Evolutionary conservation across 306 rosid genomes (phyloP).

Genomic region (Dryas octopetala): DNA sequence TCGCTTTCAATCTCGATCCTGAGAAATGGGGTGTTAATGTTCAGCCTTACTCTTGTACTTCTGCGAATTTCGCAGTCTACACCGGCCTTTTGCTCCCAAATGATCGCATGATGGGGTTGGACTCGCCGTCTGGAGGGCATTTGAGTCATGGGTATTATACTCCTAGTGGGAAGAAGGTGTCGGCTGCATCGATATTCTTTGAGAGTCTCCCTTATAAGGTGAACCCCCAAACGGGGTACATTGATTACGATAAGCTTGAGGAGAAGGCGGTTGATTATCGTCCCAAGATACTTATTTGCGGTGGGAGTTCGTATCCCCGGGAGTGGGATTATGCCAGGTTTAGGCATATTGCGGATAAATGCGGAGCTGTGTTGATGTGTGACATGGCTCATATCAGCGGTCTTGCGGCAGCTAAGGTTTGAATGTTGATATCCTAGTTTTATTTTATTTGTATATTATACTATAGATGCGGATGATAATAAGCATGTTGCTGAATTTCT

Average conservation of each 20-base stretch:
- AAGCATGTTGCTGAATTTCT: not conserved
- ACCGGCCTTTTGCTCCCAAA: slow-evolving; percentile 71
- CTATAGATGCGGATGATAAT: not conserved
- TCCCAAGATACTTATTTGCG: slow-evolving; percentile 82
- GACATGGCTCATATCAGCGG: slow-evolving; percentile 95
- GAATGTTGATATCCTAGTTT: not conserved
- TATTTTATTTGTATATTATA: not conserved
- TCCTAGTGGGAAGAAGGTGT: slow-evolving; percentile 68
- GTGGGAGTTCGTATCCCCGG: slow-evolving; percentile 84
- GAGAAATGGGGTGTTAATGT: slow-evolving; percentile 90
- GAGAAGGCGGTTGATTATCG: slow-evolving; percentile 75
- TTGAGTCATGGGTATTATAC: slow-evolving; percentile 84
- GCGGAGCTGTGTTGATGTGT: slow-evolving; percentile 81
- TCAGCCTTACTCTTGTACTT: slow-evolving; percentile 84
- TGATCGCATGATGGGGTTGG: slow-evolving; percentile 86
- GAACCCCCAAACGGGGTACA: slow-evolving; percentile 66
- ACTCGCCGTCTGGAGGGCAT: slow-evolving; percentile 87
- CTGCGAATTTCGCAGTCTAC: slow-evolving; percentile 81
- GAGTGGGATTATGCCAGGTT: slow-evolving; percentile 82
- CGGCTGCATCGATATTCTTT: slow-evolving; percentile 73
- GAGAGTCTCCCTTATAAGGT: slow-evolving; percentile 75
- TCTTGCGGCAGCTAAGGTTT: slow-evolving; percentile 82
- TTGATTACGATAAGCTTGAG: slow-evolving; percentile 82
- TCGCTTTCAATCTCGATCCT: slow-evolving; percentile 63
- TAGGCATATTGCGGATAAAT: slow-evolving; percentile 73